Evolutionary conservation across 2,329 filamentous ascomycete species (phyloP), one percentile per base, ranked within the genome.

Genomic region (Pseudogymnoascus sp.): DNA sequence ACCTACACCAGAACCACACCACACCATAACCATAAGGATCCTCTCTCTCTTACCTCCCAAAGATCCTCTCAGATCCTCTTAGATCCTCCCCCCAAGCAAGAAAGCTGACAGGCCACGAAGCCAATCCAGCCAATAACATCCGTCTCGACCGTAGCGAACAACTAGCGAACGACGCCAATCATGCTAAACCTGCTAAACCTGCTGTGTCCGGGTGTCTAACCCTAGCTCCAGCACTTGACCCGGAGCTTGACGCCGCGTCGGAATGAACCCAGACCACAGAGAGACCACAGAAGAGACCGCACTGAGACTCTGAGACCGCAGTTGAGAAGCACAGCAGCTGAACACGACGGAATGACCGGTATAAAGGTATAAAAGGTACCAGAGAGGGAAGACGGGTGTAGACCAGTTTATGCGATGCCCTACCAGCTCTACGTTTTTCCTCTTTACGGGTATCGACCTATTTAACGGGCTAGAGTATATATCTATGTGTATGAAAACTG

Each of bases 131-230:
- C 39, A 40, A 40, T 18, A 16, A 1, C 40, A 12, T 2, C 18
- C 40, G 8, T 11, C 4, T 1, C 40, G 16, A 47, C 42, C 40
- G 10, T 23, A 47, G 42, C 42, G 42, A 42, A 23, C 42, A 14
- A 40, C 42, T 47, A 26, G 42, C 42, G 11, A 6, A 42, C 39
- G 10, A 5, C 16, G 39, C 39, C 39, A 42, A 42, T 4, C 39
- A 16, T 18, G 39, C 39, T 42, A 45, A 45, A 3, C 39, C 7
- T 29, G 14, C 45, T 29, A 51, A 51, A 29, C 23, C 21, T 29
- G 23, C 45, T 51, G 45, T 51, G 45, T 51, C 23, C 45, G 45
- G 45, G 23, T 51, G 45, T 51, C 45, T 51, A 51, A 51, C 45
- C 45, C 45, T 51, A 51, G 45, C 45, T 51, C 45, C 45, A 51